Percentiles rank a stretch among this genome's conserved stretches.
Evolutionary conservation across 2,329 filamentous ascomycete species (phyloP).

Genomic region (Aspergillus floridensis): DNA sequence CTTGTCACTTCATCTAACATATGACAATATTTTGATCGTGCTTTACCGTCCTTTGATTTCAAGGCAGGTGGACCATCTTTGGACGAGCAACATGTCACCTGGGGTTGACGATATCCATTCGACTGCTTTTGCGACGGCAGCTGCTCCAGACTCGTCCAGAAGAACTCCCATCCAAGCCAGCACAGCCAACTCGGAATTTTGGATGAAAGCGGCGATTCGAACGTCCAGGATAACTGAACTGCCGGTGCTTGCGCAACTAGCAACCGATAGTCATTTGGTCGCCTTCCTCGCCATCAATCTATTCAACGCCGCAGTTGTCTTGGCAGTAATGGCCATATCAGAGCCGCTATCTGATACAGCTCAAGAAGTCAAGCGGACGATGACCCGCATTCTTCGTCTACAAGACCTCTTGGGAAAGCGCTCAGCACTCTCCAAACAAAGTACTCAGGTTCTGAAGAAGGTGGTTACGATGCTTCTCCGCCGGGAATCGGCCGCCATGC

Average conservation of each 20-base stretch:
- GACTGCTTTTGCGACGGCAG: neutral
- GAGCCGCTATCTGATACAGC: conserved; percentile 44
- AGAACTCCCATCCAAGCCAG: neutral
- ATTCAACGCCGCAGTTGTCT: conserved; percentile 46
- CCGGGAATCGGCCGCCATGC: conserved; percentile 25
- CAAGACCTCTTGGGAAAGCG: conserved; percentile 38
- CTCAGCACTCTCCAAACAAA: conserved; percentile 38
- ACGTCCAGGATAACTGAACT: conserved; percentile 39
- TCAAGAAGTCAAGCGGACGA: conserved; percentile 44
- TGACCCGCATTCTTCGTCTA: conserved; percentile 43
- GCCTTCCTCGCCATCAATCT: conserved; percentile 48
- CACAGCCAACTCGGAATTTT: conserved; percentile 19
- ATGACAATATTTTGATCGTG: conserved; percentile 45
- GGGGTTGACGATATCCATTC: conserved; percentile 1
- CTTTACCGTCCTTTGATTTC: conserved; percentile 44
- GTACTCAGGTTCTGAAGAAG: conserved; percentile 23
- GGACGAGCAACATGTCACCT: conserved; percentile 7
- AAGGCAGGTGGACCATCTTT: conserved; percentile 34
- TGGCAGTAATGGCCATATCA: conserved; percentile 44
- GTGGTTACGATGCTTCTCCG: conserved; percentile 24
- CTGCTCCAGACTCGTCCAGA: neutral
- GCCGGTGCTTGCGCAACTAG: conserved; percentile 34
- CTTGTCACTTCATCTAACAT: conserved; percentile 45
- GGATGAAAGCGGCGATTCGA: conserved; percentile 38
- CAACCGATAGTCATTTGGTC: conserved; percentile 45